phyloP scores from a whole-genome alignment of 495 filamentous ascomycete species.

The Hyaloscypha finlandica region DNA sequence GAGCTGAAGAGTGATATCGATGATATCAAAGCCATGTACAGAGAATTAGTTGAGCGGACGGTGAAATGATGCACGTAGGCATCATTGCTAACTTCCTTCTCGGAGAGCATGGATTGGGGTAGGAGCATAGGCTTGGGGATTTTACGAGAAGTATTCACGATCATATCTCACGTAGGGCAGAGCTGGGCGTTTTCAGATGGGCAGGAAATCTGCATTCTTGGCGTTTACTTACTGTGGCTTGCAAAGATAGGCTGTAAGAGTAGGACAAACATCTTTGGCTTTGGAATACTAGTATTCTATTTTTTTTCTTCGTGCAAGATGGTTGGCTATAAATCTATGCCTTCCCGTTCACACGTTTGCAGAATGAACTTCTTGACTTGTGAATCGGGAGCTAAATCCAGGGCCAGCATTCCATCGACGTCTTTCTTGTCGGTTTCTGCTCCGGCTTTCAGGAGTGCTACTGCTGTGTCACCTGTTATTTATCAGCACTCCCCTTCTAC shows the following conservation, averaged over 20 bases:
- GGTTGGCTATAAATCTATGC: conserved; percentile 62
- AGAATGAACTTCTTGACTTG: conserved; percentile 80
- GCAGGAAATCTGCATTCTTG: conserved; percentile 1
- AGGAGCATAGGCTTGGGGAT: background rate
- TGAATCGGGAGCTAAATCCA: conserved; percentile 82
- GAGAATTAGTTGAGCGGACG: conserved; percentile 85
- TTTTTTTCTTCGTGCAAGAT: background rate
- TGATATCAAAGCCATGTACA: conserved; percentile 93
- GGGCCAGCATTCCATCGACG: conserved; percentile 62
- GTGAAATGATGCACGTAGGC: conserved; percentile 53
- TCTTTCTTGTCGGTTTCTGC: conserved; percentile 83
- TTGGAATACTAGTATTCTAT: background rate
- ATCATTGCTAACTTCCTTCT: background rate
- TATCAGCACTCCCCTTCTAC: conserved; percentile 3
- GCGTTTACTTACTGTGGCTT: conserved; percentile 2
- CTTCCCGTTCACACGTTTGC: conserved; percentile 79
- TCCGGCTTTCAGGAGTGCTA: conserved; percentile 79
- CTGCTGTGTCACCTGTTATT: conserved; percentile 65
- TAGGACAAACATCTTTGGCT: background rate
- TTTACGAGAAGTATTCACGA: background rate
- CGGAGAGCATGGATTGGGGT: background rate
- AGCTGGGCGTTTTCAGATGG: conserved; percentile 5
- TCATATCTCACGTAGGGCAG: background rate
- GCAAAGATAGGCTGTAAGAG: conserved; percentile 2
- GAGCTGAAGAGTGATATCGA: conserved; percentile 85